A percentile compares a stretch with the other conserved stretches of the same genome.
Evolutionary conservation across 2,329 filamentous ascomycete species (phyloP).

Genomic region (Claviceps humidiphila): DNA sequence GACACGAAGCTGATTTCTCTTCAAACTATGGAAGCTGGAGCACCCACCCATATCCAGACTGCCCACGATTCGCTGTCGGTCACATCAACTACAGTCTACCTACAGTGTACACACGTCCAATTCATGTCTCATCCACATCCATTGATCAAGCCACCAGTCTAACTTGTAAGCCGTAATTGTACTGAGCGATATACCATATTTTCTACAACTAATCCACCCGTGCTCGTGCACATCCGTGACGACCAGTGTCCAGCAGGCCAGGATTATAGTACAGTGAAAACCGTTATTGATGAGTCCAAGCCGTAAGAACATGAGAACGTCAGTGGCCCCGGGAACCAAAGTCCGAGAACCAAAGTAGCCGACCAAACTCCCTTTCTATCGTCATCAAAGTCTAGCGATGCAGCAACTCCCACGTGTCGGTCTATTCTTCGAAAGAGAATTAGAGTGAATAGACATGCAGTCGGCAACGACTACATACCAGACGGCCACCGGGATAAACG

Average conservation of each 20-base stretch:
- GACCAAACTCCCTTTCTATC: constrained; percentile 22
- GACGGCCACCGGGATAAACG: constrained; percentile 7
- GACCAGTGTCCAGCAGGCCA: constrained; percentile 6
- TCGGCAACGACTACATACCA: constrained; percentile 15
- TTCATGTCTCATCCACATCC: not conserved
- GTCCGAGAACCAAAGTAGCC: constrained; percentile 15
- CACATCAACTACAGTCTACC: too few species aligned
- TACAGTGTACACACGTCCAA: too few species aligned
- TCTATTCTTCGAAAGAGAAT: constrained; percentile 17
- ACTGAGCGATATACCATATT: not conserved
- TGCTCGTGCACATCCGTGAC: constrained; percentile 6
- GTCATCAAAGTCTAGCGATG: constrained; percentile 27
- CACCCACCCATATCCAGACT: too few species aligned
- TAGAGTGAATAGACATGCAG: constrained; percentile 11
- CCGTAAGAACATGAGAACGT: constrained; percentile 15
- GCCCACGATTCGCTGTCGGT: too few species aligned
- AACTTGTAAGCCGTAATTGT: constrained; percentile 1
- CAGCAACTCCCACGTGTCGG: constrained; percentile 19
- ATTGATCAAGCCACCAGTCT: constrained; percentile 1
- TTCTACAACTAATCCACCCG: constrained; percentile 6
- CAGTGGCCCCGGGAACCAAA: constrained; percentile 11
- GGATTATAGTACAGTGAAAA: constrained; percentile 12
- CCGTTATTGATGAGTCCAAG: constrained; percentile 22
- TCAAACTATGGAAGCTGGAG: too few species aligned
- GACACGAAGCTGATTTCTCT: too few species aligned